phyloP scores from a whole-genome alignment of 2,329 filamentous ascomycete species.

The Chaetomiaceae sp. region DNA sequence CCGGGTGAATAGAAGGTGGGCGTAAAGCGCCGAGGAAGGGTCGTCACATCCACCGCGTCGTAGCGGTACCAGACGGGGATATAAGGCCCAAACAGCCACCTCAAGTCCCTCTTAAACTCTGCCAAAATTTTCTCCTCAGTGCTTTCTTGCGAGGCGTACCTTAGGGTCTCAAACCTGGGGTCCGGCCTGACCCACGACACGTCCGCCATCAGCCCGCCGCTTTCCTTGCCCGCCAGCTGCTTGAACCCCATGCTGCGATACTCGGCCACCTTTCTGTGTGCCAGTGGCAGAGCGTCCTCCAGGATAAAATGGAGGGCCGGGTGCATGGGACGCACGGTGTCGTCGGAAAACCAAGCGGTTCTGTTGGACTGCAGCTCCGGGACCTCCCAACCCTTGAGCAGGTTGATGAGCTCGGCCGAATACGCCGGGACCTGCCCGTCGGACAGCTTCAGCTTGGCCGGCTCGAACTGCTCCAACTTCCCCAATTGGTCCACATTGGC shows the following conservation, averaged over 20 bases:
- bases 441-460: neutral
- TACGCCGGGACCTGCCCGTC: neutral
- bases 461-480: neutral
- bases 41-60: neutral
- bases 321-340: neutral
- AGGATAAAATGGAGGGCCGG: neutral
- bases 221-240: neutral
- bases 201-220: neutral
- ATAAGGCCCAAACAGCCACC: neutral
- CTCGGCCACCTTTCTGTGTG: neutral
- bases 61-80: slow-evolving; percentile 5
- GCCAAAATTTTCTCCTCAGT: neutral
- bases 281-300: neutral
- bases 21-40: neutral
- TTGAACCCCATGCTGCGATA: neutral
- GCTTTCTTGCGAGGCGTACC: neutral
- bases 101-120: neutral
- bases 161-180: neutral
- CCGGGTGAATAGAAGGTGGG: neutral
- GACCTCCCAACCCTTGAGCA: neutral
- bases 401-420: neutral
- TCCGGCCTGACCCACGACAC: slow-evolving; percentile 10
- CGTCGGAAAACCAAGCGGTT: neutral
- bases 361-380: neutral
- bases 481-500: neutral